These are phyloP conservation scores for Tripterygium wilfordii DNA, from an alignment of 177 flowering plant species.

Conservation along the genomic window DNA sequence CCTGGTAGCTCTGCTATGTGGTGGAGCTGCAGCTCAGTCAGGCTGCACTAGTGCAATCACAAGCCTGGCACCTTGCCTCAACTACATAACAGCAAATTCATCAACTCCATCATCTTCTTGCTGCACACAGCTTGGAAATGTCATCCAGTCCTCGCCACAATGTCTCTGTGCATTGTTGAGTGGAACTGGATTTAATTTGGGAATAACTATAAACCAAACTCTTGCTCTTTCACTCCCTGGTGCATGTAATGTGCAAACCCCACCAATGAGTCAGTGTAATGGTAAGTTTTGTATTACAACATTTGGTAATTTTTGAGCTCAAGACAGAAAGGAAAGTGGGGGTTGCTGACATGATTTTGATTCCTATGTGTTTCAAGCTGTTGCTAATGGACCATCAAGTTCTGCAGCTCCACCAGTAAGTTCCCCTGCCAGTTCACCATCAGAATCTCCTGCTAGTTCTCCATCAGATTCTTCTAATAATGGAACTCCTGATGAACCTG, in stretches of 20 bases:
- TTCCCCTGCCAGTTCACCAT: conserved; percentile 18
- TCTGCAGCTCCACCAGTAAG: conserved; percentile 15
- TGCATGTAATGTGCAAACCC: conserved; percentile 50
- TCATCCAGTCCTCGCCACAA: conserved; percentile 40
- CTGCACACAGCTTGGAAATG: conserved; percentile 39
- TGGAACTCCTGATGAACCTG: no score
- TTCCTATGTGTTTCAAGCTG: conserved; percentile 12
- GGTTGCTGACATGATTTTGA: background rate
- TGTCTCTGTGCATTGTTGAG: conserved; percentile 46
- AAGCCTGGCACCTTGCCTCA: conserved; percentile 44
- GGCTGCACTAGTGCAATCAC: conserved; percentile 30
- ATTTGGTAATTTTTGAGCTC: background rate
- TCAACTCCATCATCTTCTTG: conserved; percentile 46
- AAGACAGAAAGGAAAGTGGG: background rate
- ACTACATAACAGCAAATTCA: conserved; percentile 40
- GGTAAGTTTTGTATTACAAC: conserved; percentile 23
- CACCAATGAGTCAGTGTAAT: conserved; percentile 35
- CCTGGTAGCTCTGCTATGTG: conserved; percentile 15
- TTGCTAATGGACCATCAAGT: conserved; percentile 19
- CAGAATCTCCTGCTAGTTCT: conserved; percentile 10
- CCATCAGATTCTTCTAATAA: conserved; percentile 11
- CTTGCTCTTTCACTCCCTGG: conserved; percentile 43
- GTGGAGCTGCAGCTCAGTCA: conserved; percentile 31
- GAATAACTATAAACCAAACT: conserved; percentile 41
- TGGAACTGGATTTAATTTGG: conserved; percentile 27